Evolutionary conservation across 2,329 filamentous ascomycete genomes (phyloP), one percentile per base, ranked within the genome.

Genomic region (Botrytis galanthina): DNA sequence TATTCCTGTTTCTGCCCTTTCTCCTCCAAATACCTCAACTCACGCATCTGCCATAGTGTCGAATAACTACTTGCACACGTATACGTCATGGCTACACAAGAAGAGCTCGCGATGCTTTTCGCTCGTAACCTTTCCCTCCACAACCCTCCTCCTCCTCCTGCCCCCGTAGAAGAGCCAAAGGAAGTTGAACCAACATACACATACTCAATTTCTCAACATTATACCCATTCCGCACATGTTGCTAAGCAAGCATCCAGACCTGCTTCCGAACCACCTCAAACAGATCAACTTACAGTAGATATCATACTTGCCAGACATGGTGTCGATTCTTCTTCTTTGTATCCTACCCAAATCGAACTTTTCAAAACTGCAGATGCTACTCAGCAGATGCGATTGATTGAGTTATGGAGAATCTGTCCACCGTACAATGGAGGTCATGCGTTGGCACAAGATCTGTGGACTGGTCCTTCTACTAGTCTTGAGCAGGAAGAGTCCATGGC

Each of bases 21-120:
- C 66, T 73, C 62, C 57, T 62, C 51, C 57, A 51, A 75, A n/a
- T 18, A 26, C 39, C 71, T 16, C 32, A 29, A 29, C 71, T 73
- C 22, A 73, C 54, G 16, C n/a, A 35, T 69, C 32, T 42, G 14
- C 46, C 26, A 9, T 4, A 73, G 71, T 37, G 35, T 70, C 42
- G 20, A 64, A 29, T 22, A 57, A 22, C 35, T 44, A 20, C 22
- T 63, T 57, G n/a, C 18, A 66, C 46, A 32, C 69, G 32, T 42
- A 54, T 35, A 66, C n/a, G 37, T 67, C 60, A 87, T 88, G 84
- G 89, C 92, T 82, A 87, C 90, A 79, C 90, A 95, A 81, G 93
- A 97, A 76, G 94, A 97, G 78, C 91, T 97, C 51, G 88, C 91
- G n/a, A 85, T 88, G 74, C 90, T 97, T 79, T 94, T 97, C 82